Conservation (phyloP, 169 alveolate genomes). For the Plasmodium vivax region DNA sequence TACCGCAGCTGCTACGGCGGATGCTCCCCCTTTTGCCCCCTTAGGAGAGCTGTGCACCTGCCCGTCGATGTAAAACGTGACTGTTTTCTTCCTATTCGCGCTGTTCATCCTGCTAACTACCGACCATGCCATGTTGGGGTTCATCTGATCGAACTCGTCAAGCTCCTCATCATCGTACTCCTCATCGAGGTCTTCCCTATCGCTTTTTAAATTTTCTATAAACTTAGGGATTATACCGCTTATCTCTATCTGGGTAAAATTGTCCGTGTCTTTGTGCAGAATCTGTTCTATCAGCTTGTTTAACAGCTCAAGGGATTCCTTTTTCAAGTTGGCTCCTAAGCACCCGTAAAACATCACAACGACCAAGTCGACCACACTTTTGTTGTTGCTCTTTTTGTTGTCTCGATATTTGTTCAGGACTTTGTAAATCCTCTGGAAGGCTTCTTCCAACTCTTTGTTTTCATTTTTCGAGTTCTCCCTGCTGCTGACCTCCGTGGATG, state of each 20-base stretch:
- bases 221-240: slow-evolving; percentile 67
- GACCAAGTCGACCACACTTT: slow-evolving; percentile 34
- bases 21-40: not conserved
- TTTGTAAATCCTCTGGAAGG: slow-evolving; percentile 54
- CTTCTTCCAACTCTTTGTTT: slow-evolving; percentile 44
- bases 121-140: not conserved
- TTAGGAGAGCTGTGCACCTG: not conserved
- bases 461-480: not conserved
- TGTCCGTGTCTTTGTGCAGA: slow-evolving; percentile 54
- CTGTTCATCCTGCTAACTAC: not conserved
- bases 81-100: not conserved
- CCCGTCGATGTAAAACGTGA: not conserved
- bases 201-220: slow-evolving; percentile 65
- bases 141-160: not conserved
- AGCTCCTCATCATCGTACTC: not conserved
- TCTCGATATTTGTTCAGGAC: slow-evolving; percentile 49
- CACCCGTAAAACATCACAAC: slow-evolving; percentile 73
- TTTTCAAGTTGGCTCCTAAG: slow-evolving; percentile 49
- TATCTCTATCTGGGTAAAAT: slow-evolving; percentile 75
- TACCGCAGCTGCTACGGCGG: not conserved
- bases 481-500: not conserved
- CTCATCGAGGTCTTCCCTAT: slow-evolving; percentile 2
- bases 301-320: slow-evolving; percentile 40
- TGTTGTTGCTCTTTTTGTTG: slow-evolving; percentile 69
- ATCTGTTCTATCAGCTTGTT: slow-evolving; percentile 67